These are phyloP conservation scores for Myriosclerotinia scirpicola DNA, from an alignment of 2,329 filamentous ascomycete genomes.

Conservation along the genomic window DNA sequence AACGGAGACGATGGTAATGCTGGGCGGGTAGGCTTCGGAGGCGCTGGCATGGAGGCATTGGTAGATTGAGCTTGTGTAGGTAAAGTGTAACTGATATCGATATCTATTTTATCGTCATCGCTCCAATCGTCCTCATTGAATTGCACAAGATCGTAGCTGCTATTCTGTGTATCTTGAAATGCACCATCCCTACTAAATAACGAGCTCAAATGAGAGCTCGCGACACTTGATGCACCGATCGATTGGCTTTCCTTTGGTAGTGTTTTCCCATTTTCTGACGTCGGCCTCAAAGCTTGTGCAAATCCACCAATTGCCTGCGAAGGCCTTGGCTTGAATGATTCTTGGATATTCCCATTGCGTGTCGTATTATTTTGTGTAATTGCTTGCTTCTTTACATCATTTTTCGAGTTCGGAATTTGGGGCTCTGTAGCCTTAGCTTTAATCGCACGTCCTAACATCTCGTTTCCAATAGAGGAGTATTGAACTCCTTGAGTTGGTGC, in stretches of 20 bases:
- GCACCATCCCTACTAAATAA: slow-evolving; percentile 47
- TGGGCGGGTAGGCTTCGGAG: slow-evolving; percentile 49
- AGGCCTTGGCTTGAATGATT: slow-evolving; percentile 49
- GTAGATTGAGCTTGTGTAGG: slow-evolving; percentile 27
- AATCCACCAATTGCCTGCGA: slow-evolving; percentile 41
- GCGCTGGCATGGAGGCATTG: slow-evolving; percentile 31
- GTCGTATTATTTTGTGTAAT: slow-evolving; percentile 60
- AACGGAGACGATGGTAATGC: slow-evolving; percentile 27
- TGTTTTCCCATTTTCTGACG: slow-evolving; percentile 32
- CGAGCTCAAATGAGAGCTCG: slow-evolving; percentile 47
- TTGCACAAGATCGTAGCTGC: slow-evolving; percentile 47
- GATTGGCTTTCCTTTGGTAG: slow-evolving; percentile 10
- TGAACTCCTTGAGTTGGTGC: slow-evolving; percentile 24
- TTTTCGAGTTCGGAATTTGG: slow-evolving; percentile 31
- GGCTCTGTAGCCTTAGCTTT: slow-evolving; percentile 28
- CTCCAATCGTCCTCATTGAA: slow-evolving; percentile 84
- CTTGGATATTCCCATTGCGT: slow-evolving; percentile 49
- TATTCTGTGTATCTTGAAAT: slow-evolving; percentile 47
- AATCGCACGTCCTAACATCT: slow-evolving; percentile 41
- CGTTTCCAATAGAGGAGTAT: slow-evolving; percentile 39
- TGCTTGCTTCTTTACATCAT: slow-evolving; percentile 48
- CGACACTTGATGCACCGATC: slow-evolving; percentile 21
- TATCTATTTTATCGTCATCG: slow-evolving; percentile 74
- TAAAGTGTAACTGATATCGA: slow-evolving; percentile 55
- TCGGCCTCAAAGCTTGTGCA: slow-evolving; percentile 33